These are phyloP conservation scores for Penicillium frequentans DNA, from an alignment of 2,329 filamentous ascomycete genomes.

Conservation along the genomic window DNA sequence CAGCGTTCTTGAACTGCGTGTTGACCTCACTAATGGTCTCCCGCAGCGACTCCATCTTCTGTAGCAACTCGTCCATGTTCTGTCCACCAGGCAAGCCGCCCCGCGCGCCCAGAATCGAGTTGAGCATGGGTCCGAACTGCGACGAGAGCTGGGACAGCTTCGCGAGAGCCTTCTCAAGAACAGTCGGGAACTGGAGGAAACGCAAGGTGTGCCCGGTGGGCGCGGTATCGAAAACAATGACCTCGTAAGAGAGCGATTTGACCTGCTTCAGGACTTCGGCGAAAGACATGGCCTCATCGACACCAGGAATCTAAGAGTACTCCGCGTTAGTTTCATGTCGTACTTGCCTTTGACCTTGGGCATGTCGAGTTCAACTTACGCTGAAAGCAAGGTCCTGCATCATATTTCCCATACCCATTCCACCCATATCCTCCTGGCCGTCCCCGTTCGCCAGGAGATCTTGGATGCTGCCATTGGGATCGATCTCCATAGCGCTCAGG, in stretches of 20 bases:
- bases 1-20: slow-evolving; percentile 94
- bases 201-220: slow-evolving; percentile 97
- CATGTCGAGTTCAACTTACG: slow-evolving; percentile 47
- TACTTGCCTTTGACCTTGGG: not conserved
- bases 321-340: not conserved
- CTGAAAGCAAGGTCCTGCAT: slow-evolving; percentile 98
- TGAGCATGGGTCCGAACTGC: slow-evolving; percentile 95
- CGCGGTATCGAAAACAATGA: slow-evolving; percentile 98
- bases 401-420: slow-evolving; percentile 81
- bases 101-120: slow-evolving; percentile 79
- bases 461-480: slow-evolving; percentile 96
- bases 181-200: slow-evolving; percentile 96
- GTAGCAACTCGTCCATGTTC: slow-evolving; percentile 85
- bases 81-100: slow-evolving; percentile 86
- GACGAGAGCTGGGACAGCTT: slow-evolving; percentile 92
- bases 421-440: slow-evolving; percentile 65
- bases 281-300: slow-evolving; percentile 99
- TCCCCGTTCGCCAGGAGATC: slow-evolving; percentile 81
- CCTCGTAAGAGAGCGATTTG: slow-evolving; percentile 97
- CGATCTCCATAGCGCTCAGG: slow-evolving; percentile 97
- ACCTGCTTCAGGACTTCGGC: slow-evolving; percentile 99
- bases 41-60: slow-evolving; percentile 90
- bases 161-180: slow-evolving; percentile 96
- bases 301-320: slow-evolving; percentile 81
- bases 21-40: slow-evolving; percentile 96